A percentile compares a stretch with the other conserved stretches of the same genome.
phyloP scores from a whole-genome alignment of 257 asterid genomes.

The Solanum bulbocastanum region DNA sequence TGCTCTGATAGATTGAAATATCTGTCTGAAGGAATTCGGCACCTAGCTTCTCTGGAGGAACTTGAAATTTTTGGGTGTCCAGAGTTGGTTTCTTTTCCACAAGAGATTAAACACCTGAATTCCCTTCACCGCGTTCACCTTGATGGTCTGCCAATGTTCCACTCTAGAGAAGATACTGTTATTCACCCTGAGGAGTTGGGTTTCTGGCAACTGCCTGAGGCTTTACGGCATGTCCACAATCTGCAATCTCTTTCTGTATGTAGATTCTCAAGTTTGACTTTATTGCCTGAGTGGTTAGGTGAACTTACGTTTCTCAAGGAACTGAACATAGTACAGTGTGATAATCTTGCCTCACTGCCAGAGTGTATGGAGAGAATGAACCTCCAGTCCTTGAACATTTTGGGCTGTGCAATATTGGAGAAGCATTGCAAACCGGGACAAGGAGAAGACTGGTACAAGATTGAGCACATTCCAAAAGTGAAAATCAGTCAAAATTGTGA shows the following conservation, averaged over 20 bases:
- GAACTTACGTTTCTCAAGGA: neutral
- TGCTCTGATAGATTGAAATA: neutral
- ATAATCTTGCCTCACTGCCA: conserved; percentile 11
- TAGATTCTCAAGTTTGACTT: neutral
- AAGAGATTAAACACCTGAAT: neutral
- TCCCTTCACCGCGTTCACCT: neutral
- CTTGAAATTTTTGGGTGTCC: neutral
- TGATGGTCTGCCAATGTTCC: neutral
- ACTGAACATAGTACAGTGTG: neutral
- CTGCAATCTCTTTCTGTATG: neutral
- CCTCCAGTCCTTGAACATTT: neutral
- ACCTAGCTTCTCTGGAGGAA: neutral
- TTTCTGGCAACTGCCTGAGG: neutral
- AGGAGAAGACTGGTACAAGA: conserved; percentile 12
- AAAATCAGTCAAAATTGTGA: neutral
- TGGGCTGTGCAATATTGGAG: conserved; percentile 4
- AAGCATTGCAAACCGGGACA: neutral
- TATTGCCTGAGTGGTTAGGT: conserved; percentile 13
- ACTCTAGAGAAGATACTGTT: neutral
- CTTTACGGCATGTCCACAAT: neutral
- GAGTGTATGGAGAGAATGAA: neutral
- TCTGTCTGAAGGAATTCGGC: neutral
- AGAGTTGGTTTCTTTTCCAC: neutral
- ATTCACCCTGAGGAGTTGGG: neutral
- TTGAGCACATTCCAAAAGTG: neutral